Evolutionary conservation across 345 rosid species (phyloP).

Genomic region (Populus pruinosa): DNA sequence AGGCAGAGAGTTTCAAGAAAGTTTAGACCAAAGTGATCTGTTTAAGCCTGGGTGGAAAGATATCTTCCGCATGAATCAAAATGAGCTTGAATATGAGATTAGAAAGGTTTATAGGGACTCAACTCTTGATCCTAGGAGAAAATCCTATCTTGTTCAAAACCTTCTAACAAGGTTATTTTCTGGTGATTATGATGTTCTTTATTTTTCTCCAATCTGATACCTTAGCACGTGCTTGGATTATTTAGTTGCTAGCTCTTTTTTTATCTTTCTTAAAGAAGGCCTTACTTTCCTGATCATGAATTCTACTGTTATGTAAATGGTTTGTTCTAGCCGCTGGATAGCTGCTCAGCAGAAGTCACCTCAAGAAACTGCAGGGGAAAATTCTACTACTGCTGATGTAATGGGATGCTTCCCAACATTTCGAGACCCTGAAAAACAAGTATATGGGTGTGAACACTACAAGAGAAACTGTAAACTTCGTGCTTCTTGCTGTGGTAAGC

Average conservation of each 20-base stretch:
- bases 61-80: slow-evolving; percentile 83
- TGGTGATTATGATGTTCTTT: slow-evolving; percentile 1
- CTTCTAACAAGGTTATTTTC: slow-evolving; percentile 56
- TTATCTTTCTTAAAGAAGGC: not conserved
- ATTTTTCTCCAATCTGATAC: not conserved
- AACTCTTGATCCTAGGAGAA: slow-evolving; percentile 66
- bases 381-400: slow-evolving; percentile 38
- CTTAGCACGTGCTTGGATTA: not conserved
- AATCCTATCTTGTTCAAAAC: slow-evolving; percentile 63
- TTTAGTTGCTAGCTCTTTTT: not conserved
- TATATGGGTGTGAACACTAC: slow-evolving; percentile 65
- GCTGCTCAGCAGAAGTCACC: slow-evolving; percentile 63
- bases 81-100: slow-evolving; percentile 69
- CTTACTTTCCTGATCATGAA: not conserved
- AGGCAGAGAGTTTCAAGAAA: slow-evolving; percentile 57
- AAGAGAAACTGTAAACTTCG: slow-evolving; percentile 66
- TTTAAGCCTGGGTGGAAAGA: slow-evolving; percentile 98
- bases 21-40: slow-evolving; percentile 61
- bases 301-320: slow-evolving; percentile 9
- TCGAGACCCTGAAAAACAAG: slow-evolving; percentile 45
- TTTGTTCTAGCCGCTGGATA: slow-evolving; percentile 58
- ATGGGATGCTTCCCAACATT: slow-evolving; percentile 43
- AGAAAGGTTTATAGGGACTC: slow-evolving; percentile 61
- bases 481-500: slow-evolving; percentile 69
- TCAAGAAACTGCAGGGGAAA: slow-evolving; percentile 31